Base-by-base conservation (phyloP, 2,329 filamentous ascomycete genomes). In the Pseudogymnoascus destructans region DNA sequence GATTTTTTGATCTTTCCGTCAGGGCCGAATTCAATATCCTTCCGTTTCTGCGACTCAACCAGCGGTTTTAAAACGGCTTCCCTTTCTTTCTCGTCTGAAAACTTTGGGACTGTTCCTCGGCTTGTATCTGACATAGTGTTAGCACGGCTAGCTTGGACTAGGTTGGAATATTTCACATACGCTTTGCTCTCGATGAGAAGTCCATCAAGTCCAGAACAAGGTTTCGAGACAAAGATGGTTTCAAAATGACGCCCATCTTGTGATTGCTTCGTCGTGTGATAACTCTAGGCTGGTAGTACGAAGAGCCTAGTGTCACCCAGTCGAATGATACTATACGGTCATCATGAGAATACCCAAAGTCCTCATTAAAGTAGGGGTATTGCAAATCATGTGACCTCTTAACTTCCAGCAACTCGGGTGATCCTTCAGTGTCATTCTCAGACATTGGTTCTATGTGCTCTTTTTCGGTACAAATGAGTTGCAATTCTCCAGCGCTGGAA, bases 291-390 rank as follows among this genome's bases (percentile, higher is more conserved):
- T 76, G 76, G 55, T 83, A 66, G 11, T 75, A 74, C 3, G 79
- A 73, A 3, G 78, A 80, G 9, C 77, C 74, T 52, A 84, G 72
- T 3, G 79, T 84, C 8, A 85, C 72, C 82, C 82, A 86, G 66
- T 86, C 82, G 67, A 85, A 85, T 0, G 82, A 85, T 6, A 85
- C 80, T 30, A 85, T 83, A 17, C 79, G 76, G 58, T 84, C 79
- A 49, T 70, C 66, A 30, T 62, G 62, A 52, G 63, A 77, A 75
- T 67, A 78, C 78, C 62, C 76, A 73, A 30, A 73, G 70, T 64
- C 60, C 21, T 65, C 61, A 56, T 79, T 77, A 23, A 74, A 71
- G 63, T 78, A 83, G 15, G 76, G 74, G 55, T 81, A 77, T 63
- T 85, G 80, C 71, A 85, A 77, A 65, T 84, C 81, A 62, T 80